phyloP scores from a whole-genome alignment of 2,329 filamentous ascomycete genomes.

The Calonectria honghensis region DNA sequence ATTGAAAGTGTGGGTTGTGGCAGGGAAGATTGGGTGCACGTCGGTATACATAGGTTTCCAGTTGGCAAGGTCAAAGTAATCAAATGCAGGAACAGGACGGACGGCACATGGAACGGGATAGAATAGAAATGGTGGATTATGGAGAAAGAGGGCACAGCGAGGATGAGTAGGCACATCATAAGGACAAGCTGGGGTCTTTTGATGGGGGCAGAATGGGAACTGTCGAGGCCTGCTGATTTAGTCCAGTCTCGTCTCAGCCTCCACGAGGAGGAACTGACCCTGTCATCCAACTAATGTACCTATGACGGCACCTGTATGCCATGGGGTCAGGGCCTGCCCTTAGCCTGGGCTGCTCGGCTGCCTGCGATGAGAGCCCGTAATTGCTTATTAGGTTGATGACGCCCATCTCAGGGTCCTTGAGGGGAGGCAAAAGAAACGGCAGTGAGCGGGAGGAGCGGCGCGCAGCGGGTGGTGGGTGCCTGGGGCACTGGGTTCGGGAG shows the following conservation, averaged over 20 bases:
- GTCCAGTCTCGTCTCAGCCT: conserved; percentile 62
- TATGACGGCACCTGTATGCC: conserved; percentile 23
- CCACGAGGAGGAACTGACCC: conserved; percentile 55
- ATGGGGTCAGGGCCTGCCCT: conserved; percentile 40
- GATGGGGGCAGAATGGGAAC: conserved; percentile 51
- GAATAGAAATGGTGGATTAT: conserved; percentile 44
- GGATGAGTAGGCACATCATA: conserved; percentile 43
- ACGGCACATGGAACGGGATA: conserved; percentile 38
- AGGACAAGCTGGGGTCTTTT: conserved; percentile 51
- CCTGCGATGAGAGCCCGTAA: background rate
- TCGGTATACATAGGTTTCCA: conserved; percentile 35
- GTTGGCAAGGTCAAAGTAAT: conserved; percentile 41
- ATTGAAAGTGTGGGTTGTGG: conserved; percentile 46
- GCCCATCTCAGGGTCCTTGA: conserved; percentile 11
- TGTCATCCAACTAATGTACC: conserved; percentile 51
- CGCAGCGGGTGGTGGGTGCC: conserved; percentile 50
- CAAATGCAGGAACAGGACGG: conserved; percentile 49
- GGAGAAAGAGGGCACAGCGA: conserved; percentile 42
- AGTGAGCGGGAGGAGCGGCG: conserved; percentile 53
- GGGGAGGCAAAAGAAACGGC: conserved; percentile 38
- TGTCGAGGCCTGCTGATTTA: conserved; percentile 64
- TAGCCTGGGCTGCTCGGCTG: background rate
- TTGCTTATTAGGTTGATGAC: conserved; percentile 16
- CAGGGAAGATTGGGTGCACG: conserved; percentile 38
- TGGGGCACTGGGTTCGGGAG: conserved; percentile 32